These are phyloP conservation scores for Pichia sp. DNA, from an alignment of 1,139 yeast genomes.

Conservation along the genomic window DNA sequence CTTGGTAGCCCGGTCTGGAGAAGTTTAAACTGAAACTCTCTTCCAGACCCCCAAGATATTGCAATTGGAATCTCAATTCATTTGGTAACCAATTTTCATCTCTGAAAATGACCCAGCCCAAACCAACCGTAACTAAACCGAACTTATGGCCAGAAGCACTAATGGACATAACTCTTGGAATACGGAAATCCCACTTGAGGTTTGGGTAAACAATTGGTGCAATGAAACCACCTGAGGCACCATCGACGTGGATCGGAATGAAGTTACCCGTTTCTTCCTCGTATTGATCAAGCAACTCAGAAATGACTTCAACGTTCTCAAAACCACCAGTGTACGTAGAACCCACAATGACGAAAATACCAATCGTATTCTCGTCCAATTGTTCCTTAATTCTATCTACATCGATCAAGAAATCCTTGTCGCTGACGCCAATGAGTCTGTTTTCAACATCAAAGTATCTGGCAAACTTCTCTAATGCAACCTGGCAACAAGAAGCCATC, in stretches of 20 bases:
- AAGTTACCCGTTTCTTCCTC: slow-evolving; percentile 61
- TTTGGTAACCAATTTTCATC: slow-evolving; percentile 58
- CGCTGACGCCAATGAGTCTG: slow-evolving; percentile 60
- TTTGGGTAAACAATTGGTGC: slow-evolving; percentile 80
- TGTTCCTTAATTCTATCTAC: slow-evolving; percentile 48
- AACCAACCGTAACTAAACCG: slow-evolving; percentile 84
- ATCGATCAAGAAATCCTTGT: slow-evolving; percentile 61
- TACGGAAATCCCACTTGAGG: slow-evolving; percentile 73
- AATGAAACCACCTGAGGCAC: slow-evolving; percentile 85
- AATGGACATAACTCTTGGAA: slow-evolving; percentile 73
- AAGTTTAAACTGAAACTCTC: slow-evolving; percentile 83
- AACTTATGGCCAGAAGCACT: slow-evolving; percentile 94
- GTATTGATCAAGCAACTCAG: slow-evolving; percentile 55
- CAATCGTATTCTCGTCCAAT: slow-evolving; percentile 88
- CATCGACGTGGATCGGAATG: slow-evolving; percentile 86
- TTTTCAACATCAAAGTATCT: slow-evolving; percentile 89
- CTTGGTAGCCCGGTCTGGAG: slow-evolving; percentile 90
- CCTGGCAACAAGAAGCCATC: slow-evolving; percentile 96
- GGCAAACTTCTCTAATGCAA: slow-evolving; percentile 90
- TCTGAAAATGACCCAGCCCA: slow-evolving; percentile 90
- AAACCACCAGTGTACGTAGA: slow-evolving; percentile 92
- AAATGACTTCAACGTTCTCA: slow-evolving; percentile 63
- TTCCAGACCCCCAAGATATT: slow-evolving; percentile 85
- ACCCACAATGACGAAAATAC: slow-evolving; percentile 81
- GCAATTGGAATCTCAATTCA: slow-evolving; percentile 66